Evolutionary conservation across 495 filamentous ascomycete genomes (phyloP).

Genomic region (Lineolata rhizophorae): DNA sequence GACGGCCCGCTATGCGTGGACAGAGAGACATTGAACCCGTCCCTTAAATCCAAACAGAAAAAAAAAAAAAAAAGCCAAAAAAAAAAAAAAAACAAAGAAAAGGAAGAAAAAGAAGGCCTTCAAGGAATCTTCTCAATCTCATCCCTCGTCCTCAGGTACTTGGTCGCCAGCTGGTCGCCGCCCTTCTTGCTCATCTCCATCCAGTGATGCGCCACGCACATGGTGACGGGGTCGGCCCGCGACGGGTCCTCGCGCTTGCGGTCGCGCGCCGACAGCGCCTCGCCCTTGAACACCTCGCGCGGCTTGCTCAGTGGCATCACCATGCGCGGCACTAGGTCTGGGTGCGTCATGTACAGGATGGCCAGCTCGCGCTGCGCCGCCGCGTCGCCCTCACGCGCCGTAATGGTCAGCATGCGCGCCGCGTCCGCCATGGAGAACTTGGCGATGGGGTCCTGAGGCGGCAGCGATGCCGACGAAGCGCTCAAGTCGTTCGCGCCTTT

Average conservation of each 20-base stretch:
- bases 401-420: constrained; percentile 80
- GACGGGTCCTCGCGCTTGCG: constrained; percentile 22
- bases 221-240: constrained; percentile 63
- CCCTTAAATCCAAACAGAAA: too few species aligned
- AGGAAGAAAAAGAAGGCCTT: not conserved
- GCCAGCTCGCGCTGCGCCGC: constrained; percentile 89
- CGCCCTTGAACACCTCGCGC: constrained; percentile 75
- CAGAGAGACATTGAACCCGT: too few species aligned
- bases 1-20: too few species aligned
- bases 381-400: constrained; percentile 79
- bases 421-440: constrained; percentile 60
- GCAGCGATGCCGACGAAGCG: not conserved
- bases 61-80: too few species aligned
- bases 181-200: constrained; percentile 81
- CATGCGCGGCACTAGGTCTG: constrained; percentile 64
- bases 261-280: constrained; percentile 51
- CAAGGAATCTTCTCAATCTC: constrained; percentile 28
- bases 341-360: constrained; percentile 84
- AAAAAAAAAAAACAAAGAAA: too few species aligned
- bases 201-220: constrained; percentile 96
- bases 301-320: constrained; percentile 70
- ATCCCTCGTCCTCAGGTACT: constrained; percentile 56
- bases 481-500: constrained; percentile 5
- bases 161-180: constrained; percentile 69
- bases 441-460: constrained; percentile 17